phyloP scores from a whole-genome alignment of 768 basidiomycete genomes.

The Tricholoma terreum region DNA sequence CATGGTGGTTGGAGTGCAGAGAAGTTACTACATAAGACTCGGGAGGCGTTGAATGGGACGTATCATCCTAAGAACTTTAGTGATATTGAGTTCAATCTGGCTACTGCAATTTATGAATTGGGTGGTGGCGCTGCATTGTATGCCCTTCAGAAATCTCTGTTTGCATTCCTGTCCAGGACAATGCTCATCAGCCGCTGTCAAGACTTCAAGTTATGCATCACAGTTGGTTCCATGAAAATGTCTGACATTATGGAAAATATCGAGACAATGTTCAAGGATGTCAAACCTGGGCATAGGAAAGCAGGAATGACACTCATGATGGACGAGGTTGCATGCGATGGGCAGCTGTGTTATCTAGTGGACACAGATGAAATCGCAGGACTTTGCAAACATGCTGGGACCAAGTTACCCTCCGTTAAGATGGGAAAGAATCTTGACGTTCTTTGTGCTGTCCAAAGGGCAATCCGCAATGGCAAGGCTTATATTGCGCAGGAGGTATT shows the following conservation, averaged over 20 bases:
- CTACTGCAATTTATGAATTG: constrained; percentile 22
- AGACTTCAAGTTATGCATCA: constrained; percentile 13
- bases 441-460: constrained; percentile 10
- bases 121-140: constrained; percentile 27
- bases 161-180: constrained; percentile 18
- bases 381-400: constrained; percentile 22
- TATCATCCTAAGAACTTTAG: constrained; percentile 20
- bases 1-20: constrained; percentile 10
- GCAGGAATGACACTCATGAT: constrained; percentile 17
- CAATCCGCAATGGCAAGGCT: constrained; percentile 16
- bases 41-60: constrained; percentile 11
- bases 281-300: constrained; percentile 2
- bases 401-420: constrained; percentile 7
- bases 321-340: constrained; percentile 26
- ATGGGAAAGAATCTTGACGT: constrained; percentile 17
- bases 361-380: constrained; percentile 22
- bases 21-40: constrained; percentile 13
- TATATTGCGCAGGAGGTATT: constrained; percentile 28
- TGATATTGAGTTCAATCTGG: constrained; percentile 21
- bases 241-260: constrained; percentile 27
- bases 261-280: constrained; percentile 15
- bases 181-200: constrained; percentile 16
- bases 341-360: constrained; percentile 19
- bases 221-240: constrained; percentile 8
- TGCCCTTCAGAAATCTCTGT: constrained; percentile 23